These are phyloP conservation scores for Pythium grandisporangium DNA, from an alignment of 352 stramenopile species.

Conservation along the genomic window DNA sequence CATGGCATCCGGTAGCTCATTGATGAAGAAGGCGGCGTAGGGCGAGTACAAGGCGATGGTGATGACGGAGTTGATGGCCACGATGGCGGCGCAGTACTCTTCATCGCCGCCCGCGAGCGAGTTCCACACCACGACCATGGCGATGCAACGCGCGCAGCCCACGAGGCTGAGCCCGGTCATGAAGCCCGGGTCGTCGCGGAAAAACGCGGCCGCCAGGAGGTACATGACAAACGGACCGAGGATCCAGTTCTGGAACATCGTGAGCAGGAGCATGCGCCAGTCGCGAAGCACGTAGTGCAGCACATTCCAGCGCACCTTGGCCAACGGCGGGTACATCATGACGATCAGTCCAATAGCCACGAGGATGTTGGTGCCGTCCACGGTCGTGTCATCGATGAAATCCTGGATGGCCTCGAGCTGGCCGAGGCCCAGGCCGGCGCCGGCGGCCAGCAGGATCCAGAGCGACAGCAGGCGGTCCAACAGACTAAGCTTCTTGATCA, in stretches of 20 bases:
- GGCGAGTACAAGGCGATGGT: conserved; percentile 56
- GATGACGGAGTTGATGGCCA: conserved; percentile 59
- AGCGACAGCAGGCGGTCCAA: conserved; percentile 36
- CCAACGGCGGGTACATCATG: conserved; percentile 58
- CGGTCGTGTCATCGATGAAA: conserved; percentile 36
- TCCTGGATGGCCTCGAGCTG: conserved; percentile 20
- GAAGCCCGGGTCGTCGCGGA: conserved; percentile 34
- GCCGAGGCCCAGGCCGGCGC: conserved; percentile 19
- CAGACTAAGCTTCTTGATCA: conserved; percentile 18
- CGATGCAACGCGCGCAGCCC: conserved; percentile 61
- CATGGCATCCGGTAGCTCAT: conserved; percentile 30
- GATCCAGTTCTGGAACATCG: conserved; percentile 53
- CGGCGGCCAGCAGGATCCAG: conserved; percentile 34
- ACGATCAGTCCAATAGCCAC: conserved; percentile 37
- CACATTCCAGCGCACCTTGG: conserved; percentile 45
- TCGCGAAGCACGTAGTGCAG: conserved; percentile 28
- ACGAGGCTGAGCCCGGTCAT: conserved; percentile 61
- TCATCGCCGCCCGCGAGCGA: conserved; percentile 44
- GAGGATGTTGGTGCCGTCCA: conserved; percentile 38
- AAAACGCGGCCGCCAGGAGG: conserved; percentile 34
- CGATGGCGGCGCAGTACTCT: conserved; percentile 58
- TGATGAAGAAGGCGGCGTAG: conserved; percentile 42
- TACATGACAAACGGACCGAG: conserved; percentile 48
- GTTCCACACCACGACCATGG: conserved; percentile 83
- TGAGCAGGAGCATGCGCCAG: conserved; percentile 39